A percentile compares a stretch with the other conserved stretches of the same genome.
phyloP scores from a whole-genome alignment of 208 protist genomes.

The Trypanosoma brucei region DNA sequence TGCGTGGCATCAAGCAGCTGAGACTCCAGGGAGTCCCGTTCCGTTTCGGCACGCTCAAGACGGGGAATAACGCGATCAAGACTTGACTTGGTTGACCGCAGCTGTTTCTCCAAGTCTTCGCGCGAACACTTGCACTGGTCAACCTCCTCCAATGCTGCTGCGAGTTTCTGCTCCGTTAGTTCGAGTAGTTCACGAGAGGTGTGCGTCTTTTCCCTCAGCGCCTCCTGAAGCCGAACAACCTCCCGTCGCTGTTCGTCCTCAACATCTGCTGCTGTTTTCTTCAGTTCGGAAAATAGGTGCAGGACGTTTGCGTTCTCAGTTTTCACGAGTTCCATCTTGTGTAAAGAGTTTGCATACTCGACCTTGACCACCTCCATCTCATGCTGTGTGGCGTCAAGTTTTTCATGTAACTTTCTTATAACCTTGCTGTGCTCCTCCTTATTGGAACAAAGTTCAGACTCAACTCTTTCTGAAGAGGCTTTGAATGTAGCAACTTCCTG shows the following conservation, averaged over 20 bases:
- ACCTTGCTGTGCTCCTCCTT: slow-evolving; percentile 28
- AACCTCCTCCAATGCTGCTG: slow-evolving; percentile 19
- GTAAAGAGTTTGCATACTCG: slow-evolving; percentile 19
- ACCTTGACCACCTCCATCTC: slow-evolving; percentile 36
- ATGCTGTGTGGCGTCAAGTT: slow-evolving; percentile 39
- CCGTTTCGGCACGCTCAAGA: slow-evolving; percentile 51
- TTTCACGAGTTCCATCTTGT: slow-evolving; percentile 28
- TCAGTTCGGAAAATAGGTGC: slow-evolving; percentile 41
- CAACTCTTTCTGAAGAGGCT: slow-evolving; percentile 20
- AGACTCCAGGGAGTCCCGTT: slow-evolving; percentile 37
- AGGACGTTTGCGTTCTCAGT: slow-evolving; percentile 37
- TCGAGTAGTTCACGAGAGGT: neutral
- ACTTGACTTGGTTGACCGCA: slow-evolving; percentile 25
- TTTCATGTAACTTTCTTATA: slow-evolving; percentile 32
- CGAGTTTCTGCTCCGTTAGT: neutral
- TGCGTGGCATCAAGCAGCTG: slow-evolving; percentile 58
- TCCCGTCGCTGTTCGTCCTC: slow-evolving; percentile 36
- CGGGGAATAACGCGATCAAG: slow-evolving; percentile 44
- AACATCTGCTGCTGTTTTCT: slow-evolving; percentile 30
- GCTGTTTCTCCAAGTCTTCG: slow-evolving; percentile 30
- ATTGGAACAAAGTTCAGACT: slow-evolving; percentile 24
- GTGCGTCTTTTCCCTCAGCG: slow-evolving; percentile 6
- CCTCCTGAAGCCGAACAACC: slow-evolving; percentile 26
- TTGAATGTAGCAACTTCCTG: slow-evolving; percentile 27
- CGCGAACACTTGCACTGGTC: slow-evolving; percentile 15